Base-by-base conservation (phyloP, 352 stramenopile genomes). In the Vaucheria bursata region DNA sequence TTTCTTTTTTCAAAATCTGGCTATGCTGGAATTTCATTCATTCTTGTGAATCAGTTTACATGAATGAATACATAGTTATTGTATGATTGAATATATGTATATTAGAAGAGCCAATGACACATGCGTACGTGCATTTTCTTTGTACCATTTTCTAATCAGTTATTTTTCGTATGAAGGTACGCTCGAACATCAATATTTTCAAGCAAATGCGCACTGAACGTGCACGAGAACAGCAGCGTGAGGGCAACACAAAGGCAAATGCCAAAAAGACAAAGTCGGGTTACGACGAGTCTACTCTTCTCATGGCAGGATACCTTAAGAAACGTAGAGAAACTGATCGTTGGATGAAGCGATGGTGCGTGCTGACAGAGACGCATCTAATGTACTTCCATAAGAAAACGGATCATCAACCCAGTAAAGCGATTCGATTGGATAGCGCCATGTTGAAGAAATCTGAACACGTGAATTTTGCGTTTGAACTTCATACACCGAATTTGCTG, bases 401-500 rank as follows among this genome's bases (percentile, higher is more conserved):
- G 7, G 78, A 83, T 50, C 37, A 0, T 8, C 0, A 50, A 6
- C 78, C 78, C 32, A 75, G 73, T 49, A 83, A 83, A 73, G 78
- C 76, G 38, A 25, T 80, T 1, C 25, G 18, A 34, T 29, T 69
- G 29, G 59, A 69, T 29, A 69, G 59, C 59, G 59, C 59, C 39
- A 73, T 83, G 12, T 6, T 83, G 37, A 83, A 83, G 73, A 71
- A 71, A 37, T 82, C 73, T 1, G 66, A 36, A 33, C 59, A 77
- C 34, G 75, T 83, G 7, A 35, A 77, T 40, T 82, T 73, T 45
- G 92, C 89, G 73, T 96, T 96, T 66, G 91, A 96, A 82, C 85
- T 96, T 34, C 90, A 95, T 77, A 95, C 91, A 31, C 90, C 91
- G 2, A 82, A 92, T 70, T 84, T 96, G 31, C 85, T 96, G 35